Evolutionary conservation across 2,329 filamentous ascomycete species (phyloP).

Genomic region (Arthroderma sp.): DNA sequence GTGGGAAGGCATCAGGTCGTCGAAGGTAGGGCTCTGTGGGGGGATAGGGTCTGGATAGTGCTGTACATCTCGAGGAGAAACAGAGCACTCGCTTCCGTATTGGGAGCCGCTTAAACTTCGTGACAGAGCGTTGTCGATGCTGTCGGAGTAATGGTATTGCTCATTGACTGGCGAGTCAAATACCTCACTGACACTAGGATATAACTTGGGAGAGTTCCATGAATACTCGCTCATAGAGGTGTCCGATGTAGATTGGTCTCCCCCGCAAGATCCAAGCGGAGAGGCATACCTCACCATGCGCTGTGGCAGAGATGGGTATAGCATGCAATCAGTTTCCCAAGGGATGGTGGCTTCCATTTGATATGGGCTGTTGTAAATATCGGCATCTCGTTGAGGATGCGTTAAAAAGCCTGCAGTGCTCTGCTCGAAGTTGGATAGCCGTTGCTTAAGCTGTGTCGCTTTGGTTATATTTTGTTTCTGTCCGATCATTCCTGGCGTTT

Average conservation of each 20-base stretch:
- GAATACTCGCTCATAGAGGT: conserved; percentile 14
- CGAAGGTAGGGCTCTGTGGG: conserved; percentile 10
- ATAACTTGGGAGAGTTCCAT: conserved; percentile 8
- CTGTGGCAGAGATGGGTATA: not conserved
- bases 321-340: conserved; percentile 4
- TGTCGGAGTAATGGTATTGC: conserved; percentile 7
- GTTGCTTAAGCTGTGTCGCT: conserved; percentile 9
- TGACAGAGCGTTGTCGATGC: conserved; percentile 4
- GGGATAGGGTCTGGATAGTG: conserved; percentile 18
- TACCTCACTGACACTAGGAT: conserved; percentile 6
- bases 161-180: conserved; percentile 11
- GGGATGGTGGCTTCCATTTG: not conserved
- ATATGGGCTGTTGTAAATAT: conserved; percentile 8
- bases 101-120: conserved; percentile 10
- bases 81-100: conserved; percentile 15
- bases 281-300: conserved; percentile 11
- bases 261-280: conserved; percentile 13
- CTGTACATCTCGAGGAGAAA: conserved; percentile 15
- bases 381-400: conserved; percentile 4
- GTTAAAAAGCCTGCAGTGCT: conserved; percentile 6
- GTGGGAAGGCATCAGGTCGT: not conserved
- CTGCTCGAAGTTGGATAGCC: conserved; percentile 12
- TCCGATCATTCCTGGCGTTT: not conserved
- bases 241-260: conserved; percentile 12
- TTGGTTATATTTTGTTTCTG: conserved; percentile 2